Conservation (phyloP, 1,139 yeast species). For the Lodderomyces theae region DNA sequence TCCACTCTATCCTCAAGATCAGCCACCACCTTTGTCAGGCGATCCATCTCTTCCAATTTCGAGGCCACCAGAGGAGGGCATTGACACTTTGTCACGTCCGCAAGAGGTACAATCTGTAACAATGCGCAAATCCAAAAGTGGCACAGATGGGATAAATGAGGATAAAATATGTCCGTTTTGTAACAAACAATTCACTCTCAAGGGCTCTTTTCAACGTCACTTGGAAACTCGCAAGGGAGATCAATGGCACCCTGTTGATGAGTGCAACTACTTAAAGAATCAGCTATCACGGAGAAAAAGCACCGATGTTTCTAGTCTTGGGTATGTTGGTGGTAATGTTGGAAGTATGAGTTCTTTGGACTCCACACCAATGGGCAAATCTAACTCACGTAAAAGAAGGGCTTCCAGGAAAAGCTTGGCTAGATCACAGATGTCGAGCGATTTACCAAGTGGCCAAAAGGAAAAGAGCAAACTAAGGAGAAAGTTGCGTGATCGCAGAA, state of each 20-base stretch:
- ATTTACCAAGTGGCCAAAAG: slow-evolving; percentile 14
- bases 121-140: slow-evolving; percentile 10
- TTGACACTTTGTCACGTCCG: not conserved
- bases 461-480: slow-evolving; percentile 21
- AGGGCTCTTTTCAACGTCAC: slow-evolving; percentile 20
- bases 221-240: slow-evolving; percentile 22
- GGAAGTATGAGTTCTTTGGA: slow-evolving; percentile 4
- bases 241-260: slow-evolving; percentile 18
- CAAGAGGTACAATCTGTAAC: slow-evolving; percentile 1
- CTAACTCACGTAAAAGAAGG: slow-evolving; percentile 10
- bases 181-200: slow-evolving; percentile 17
- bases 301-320: slow-evolving; percentile 8
- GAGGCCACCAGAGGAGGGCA: slow-evolving; percentile 9
- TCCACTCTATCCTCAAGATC: not conserved
- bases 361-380: not conserved
- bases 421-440: slow-evolving; percentile 15
- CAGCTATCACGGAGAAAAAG: slow-evolving; percentile 14
- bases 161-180: slow-evolving; percentile 18
- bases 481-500: slow-evolving; percentile 20
- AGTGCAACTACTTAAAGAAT: slow-evolving; percentile 15
- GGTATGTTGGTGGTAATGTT: slow-evolving; percentile 3
- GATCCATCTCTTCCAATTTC: slow-evolving; percentile 7
- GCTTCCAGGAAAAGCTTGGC: slow-evolving; percentile 16
- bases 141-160: slow-evolving; percentile 3
- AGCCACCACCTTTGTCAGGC: not conserved